Evolutionary conservation across 768 basidiomycete species (phyloP), one percentile per base, ranked within the genome.

Genomic region (Rhodotorula babjevae): DNA sequence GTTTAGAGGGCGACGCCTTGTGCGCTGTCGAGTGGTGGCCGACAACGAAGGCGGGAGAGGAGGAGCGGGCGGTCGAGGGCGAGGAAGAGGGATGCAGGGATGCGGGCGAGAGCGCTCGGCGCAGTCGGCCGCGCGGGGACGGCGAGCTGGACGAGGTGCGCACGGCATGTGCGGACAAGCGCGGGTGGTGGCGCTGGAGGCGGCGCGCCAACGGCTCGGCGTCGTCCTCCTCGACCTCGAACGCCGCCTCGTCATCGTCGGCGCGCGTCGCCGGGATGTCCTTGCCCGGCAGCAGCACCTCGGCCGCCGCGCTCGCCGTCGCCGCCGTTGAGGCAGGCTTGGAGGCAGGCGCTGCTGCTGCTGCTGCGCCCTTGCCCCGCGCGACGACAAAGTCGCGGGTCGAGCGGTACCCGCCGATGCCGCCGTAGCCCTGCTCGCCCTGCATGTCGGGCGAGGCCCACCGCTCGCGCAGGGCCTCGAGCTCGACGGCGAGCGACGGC

Each of bases 371-470:
- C 59, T 68, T 62, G 6, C 66, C 58, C 27, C 52, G 19, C 19
- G 62, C 58, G 62, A 68, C 65, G 25, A 36, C 36, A 36, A 65
- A 57, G 27, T 72, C 71, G 44, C 71, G 46, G 59, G 71, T 72
- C 31, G 63, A 16, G 11, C 71, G 25, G 57, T 56, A 72, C 3
- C 71, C 71, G 5, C 67, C 71, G 29, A 72, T 72, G 27, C 71
- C 71, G 46, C 67, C 63, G 15, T 8, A 21, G 0, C 61, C 68
- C 9, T 31, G 25, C 27, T 5, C 36, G 19, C 57, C 66, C 44
- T 72, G 71, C 67, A 72, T 61, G 18, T 61, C 67, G 1, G 56
- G 58, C 27, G 62, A 56, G 36, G 59, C 23, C 71, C 71, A 72
- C 19, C 64, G n/a, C 19, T 25, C 47, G 4, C 71, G 36, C 5